A percentile compares a stretch with the other conserved stretches of the same genome.
phyloP scores from a whole-genome alignment of 495 filamentous ascomycete species.

The Penicillium taxi region DNA sequence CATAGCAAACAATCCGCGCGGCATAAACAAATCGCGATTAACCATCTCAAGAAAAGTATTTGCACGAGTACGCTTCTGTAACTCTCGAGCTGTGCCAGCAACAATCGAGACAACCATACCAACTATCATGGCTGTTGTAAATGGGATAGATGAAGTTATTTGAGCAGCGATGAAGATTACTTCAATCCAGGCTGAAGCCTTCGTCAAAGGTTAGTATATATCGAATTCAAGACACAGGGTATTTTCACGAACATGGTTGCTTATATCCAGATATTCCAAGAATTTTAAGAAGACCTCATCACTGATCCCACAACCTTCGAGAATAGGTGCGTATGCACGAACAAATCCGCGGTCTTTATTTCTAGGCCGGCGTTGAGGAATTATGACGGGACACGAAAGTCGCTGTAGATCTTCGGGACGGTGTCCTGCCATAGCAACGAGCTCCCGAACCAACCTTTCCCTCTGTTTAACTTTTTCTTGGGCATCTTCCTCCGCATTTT shows the following conservation, averaged over 20 bases:
- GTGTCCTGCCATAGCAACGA: constrained; percentile 11
- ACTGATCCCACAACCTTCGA: constrained; percentile 9
- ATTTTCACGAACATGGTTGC: constrained; percentile 8
- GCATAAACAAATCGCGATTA: constrained; percentile 50
- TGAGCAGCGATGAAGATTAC: constrained; percentile 7
- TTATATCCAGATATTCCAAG: constrained; percentile 6
- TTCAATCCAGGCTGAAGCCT: constrained; percentile 10
- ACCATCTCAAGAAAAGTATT: constrained; percentile 28
- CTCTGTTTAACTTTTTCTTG: constrained; percentile 3
- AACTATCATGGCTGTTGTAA: constrained; percentile 3
- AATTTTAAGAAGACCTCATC: constrained; percentile 14
- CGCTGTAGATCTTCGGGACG: constrained; percentile 1
- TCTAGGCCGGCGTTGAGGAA: constrained; percentile 19
- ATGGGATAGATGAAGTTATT: constrained; percentile 4
- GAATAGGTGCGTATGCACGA: constrained; percentile 6
- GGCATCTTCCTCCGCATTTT: not conserved
- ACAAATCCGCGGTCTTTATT: constrained; percentile 16
- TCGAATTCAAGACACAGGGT: not conserved
- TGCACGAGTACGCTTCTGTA: constrained; percentile 8
- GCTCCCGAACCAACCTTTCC: constrained; percentile 7
- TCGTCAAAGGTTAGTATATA: not conserved
- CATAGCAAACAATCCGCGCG: constrained; percentile 46
- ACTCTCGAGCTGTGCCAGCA: constrained; percentile 8
- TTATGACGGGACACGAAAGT: constrained; percentile 17
- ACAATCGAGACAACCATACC: constrained; percentile 4